These are phyloP conservation scores for Colletotrichum siamense DNA, from an alignment of 2,329 filamentous ascomycete genomes.

Conservation along the genomic window DNA sequence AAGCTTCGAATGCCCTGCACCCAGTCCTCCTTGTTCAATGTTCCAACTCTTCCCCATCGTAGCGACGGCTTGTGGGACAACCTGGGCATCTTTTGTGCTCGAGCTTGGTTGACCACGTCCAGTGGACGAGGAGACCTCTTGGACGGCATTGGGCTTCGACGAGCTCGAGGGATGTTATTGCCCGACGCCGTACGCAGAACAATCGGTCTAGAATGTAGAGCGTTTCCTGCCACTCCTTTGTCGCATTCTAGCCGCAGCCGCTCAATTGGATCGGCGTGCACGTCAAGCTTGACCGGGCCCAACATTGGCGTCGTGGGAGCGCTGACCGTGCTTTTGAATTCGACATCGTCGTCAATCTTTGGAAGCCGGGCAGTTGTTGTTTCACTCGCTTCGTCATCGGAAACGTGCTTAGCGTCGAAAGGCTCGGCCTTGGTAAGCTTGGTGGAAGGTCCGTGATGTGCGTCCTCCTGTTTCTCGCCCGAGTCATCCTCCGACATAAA, in stretches of 20 bases:
- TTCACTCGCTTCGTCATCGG: slow-evolving; percentile 9
- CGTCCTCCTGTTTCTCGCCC: slow-evolving; percentile 9
- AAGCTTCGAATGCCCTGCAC: slow-evolving; percentile 48
- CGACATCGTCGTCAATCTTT: slow-evolving; percentile 29
- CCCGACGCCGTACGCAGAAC: slow-evolving; percentile 25
- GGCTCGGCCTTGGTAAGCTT: slow-evolving; percentile 1
- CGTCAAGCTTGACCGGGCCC: not conserved
- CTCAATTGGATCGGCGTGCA: slow-evolving; percentile 3
- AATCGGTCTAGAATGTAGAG: not conserved
- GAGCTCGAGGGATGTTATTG: slow-evolving; percentile 26
- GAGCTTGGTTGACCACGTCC: slow-evolving; percentile 30
- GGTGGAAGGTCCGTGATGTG: not conserved
- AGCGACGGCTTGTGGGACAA: slow-evolving; percentile 31
- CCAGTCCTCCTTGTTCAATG: slow-evolving; percentile 41
- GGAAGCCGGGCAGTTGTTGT: slow-evolving; percentile 23
- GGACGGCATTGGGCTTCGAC: slow-evolving; percentile 17
- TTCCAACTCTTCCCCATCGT: slow-evolving; percentile 41
- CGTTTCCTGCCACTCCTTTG: not conserved
- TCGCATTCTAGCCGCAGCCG: not conserved
- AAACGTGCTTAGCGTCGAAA: not conserved
- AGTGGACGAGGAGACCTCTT: slow-evolving; percentile 26
- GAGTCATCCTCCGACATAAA: slow-evolving; percentile 32
- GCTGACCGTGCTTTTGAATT: slow-evolving; percentile 22
- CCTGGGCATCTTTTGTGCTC: slow-evolving; percentile 5
- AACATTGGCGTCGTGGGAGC: slow-evolving; percentile 14